Evolutionary conservation across 768 basidiomycete species (phyloP).

Genomic region (Boletus rubescentipes): DNA sequence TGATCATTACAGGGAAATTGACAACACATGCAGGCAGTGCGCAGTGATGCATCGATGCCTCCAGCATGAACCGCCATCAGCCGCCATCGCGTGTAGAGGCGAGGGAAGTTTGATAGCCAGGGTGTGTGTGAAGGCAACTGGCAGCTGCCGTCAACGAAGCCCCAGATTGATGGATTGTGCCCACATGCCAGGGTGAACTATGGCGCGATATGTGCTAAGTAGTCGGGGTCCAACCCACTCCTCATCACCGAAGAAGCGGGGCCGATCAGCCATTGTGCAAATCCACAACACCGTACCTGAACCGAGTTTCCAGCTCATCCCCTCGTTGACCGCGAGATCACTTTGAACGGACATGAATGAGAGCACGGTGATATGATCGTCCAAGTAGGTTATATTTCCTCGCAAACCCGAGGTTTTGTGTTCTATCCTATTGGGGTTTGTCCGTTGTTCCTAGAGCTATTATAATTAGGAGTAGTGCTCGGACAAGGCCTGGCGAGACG

Average conservation of each 20-base stretch:
- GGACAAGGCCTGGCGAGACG: neutral
- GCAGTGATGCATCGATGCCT: neutral
- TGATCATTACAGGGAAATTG: slow-evolving; percentile 2
- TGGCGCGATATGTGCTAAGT: neutral
- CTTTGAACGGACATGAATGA: neutral
- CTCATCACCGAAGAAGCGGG: neutral
- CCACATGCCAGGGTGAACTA: neutral
- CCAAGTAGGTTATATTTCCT: neutral
- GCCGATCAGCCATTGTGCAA: neutral
- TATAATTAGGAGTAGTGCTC: neutral
- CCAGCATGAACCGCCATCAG: neutral
- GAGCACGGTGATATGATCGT: neutral
- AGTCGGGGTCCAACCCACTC: neutral
- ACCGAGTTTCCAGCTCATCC: slow-evolving; percentile 6
- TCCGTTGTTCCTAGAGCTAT: neutral
- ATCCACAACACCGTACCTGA: slow-evolving; percentile 9
- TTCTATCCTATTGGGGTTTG: neutral
- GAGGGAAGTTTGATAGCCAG: slow-evolving; percentile 1
- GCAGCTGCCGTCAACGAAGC: slow-evolving; percentile 7
- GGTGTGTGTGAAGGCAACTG: neutral
- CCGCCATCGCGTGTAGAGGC: neutral
- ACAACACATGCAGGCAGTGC: neutral
- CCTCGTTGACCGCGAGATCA: neutral
- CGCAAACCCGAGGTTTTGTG: neutral
- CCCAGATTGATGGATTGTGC: slow-evolving; percentile 4